phyloP scores from a whole-genome alignment of 768 basidiomycete genomes.

The Mycena capillaripes region DNA sequence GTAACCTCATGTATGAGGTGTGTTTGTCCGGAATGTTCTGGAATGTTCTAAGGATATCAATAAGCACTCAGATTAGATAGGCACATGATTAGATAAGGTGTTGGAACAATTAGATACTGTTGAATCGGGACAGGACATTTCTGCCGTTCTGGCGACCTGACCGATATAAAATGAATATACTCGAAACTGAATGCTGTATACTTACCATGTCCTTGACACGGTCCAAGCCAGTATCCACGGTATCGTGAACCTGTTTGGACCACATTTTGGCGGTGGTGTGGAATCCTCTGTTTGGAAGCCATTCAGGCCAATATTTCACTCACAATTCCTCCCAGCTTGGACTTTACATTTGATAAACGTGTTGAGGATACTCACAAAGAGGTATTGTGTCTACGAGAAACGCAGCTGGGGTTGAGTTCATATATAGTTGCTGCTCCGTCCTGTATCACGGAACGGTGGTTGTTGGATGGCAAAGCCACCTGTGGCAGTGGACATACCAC shows the following conservation, averaged over 20 bases:
- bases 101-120: too few species aligned
- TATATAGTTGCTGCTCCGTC: too few species aligned
- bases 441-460: too few species aligned
- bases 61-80: too few species aligned
- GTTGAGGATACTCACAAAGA: not conserved
- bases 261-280: slow-evolving; percentile 3
- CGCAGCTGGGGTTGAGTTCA: not conserved
- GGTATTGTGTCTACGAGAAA: slow-evolving; percentile 16
- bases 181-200: not conserved
- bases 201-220: not conserved
- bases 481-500: too few species aligned
- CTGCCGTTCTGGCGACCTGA: slow-evolving; percentile 13
- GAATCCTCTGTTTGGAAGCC: slow-evolving; percentile 20
- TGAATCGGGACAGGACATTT: too few species aligned
- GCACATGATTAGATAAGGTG: too few species aligned
- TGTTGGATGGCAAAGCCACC: too few species aligned
- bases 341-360: not conserved
- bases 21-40: too few species aligned
- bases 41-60: too few species aligned
- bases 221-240: not conserved
- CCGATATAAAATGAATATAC: not conserved
- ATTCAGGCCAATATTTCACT: slow-evolving; percentile 28
- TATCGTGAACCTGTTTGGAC: not conserved
- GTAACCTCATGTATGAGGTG: too few species aligned
- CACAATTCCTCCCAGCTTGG: not conserved